Percentiles rank a stretch among this genome's conserved stretches.
phyloP scores from a whole-genome alignment of 768 basidiomycete genomes.

The Leccinum truebloodii region DNA sequence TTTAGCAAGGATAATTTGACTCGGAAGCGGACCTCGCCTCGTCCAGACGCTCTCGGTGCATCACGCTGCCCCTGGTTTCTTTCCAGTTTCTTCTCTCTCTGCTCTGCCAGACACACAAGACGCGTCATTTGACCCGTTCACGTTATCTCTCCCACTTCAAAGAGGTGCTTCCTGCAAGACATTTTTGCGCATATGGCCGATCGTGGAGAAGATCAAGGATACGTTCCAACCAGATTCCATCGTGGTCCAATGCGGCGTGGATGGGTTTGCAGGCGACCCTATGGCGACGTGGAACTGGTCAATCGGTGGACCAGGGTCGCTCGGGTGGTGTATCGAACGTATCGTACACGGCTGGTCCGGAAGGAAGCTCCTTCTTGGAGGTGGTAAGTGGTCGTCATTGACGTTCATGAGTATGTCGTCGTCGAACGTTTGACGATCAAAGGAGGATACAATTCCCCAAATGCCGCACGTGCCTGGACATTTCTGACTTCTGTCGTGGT shows the following conservation, averaged over 20 bases:
- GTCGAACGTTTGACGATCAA: conserved; percentile 18
- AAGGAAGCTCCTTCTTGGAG: conserved; percentile 72
- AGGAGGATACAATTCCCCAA: conserved; percentile 85
- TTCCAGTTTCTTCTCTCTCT: conserved; percentile 61
- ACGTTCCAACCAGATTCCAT: conserved; percentile 76
- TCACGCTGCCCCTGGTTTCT: conserved; percentile 82
- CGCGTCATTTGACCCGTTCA: conserved; percentile 52
- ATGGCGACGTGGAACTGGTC: conserved; percentile 74
- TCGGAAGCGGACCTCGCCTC: background rate
- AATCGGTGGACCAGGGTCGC: conserved; percentile 55
- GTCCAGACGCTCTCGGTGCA: conserved; percentile 80
- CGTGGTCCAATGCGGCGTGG: conserved; percentile 84
- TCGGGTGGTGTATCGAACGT: conserved; percentile 66
- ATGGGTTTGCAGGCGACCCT: conserved; percentile 85
- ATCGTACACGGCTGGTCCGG: conserved; percentile 57
- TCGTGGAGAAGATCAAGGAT: conserved; percentile 59
- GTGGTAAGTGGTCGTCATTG: conserved; percentile 46
- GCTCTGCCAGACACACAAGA: conserved; percentile 43
- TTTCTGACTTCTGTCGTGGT: conserved; percentile 78
- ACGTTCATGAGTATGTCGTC: conserved; percentile 3
- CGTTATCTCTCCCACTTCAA: conserved; percentile 77
- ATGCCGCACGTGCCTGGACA: conserved; percentile 86
- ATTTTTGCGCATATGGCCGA: conserved; percentile 61
- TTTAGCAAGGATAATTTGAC: background rate
- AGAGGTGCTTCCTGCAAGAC: conserved; percentile 69